phyloP scores from a whole-genome alignment of 331 rosid species.

The Pyracantha coccinea region DNA sequence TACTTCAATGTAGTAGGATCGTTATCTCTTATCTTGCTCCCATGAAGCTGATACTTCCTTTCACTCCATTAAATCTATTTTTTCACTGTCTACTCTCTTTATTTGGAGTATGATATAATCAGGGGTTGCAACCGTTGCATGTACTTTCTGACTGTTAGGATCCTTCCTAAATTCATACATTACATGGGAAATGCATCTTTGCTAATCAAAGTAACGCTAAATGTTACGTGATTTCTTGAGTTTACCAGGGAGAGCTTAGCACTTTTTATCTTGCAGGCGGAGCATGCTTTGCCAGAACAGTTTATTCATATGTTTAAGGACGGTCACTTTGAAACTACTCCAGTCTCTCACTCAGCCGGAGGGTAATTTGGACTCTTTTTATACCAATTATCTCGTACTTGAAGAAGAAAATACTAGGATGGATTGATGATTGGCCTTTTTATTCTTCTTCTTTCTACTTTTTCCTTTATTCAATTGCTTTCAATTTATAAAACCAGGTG shows the following conservation, averaged over 20 bases:
- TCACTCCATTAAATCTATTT: background rate
- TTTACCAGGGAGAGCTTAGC: background rate
- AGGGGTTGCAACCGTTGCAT: background rate
- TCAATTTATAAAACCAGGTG: slow-evolving; percentile 16
- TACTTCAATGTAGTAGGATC: background rate
- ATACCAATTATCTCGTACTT: background rate
- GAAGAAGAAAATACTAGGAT: background rate
- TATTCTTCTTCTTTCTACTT: slow-evolving; percentile 1
- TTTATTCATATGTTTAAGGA: slow-evolving; percentile 55
- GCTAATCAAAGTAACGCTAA: background rate
- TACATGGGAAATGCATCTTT: background rate
- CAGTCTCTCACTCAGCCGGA: slow-evolving; percentile 96
- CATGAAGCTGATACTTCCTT: background rate
- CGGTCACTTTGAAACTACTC: slow-evolving; percentile 66
- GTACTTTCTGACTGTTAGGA: background rate
- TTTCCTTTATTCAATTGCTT: slow-evolving; percentile 33
- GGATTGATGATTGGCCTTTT: slow-evolving; percentile 10
- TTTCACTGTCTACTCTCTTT: background rate
- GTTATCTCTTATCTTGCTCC: background rate
- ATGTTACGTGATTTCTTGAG: slow-evolving; percentile 1
- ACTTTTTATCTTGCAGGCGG: slow-evolving; percentile 43
- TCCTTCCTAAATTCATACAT: background rate
- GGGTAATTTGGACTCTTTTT: slow-evolving; percentile 37
- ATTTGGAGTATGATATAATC: background rate
- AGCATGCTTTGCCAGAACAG: slow-evolving; percentile 94